Percentiles rank a stretch among this genome's conserved stretches.
These are phyloP conservation scores for Lipomyces starkeyi DNA, from an alignment of 805 yeast species.

Conservation along the genomic window DNA sequence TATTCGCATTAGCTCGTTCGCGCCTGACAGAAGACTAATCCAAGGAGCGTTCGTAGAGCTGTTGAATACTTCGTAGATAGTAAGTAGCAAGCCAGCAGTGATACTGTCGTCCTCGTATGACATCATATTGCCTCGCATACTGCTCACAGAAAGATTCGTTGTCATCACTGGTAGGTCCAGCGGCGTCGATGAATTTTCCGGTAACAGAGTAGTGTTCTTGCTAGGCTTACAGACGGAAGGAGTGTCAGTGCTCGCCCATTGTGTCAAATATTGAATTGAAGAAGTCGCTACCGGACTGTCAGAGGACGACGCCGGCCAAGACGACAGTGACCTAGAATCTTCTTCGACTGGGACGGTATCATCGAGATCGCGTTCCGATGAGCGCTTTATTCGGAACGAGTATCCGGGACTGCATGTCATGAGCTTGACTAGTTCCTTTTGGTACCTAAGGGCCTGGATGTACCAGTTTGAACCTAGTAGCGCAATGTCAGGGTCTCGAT, in stretches of 20 bases:
- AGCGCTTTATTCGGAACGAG: not conserved
- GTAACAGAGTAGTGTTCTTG: not conserved
- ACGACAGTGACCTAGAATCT: not conserved
- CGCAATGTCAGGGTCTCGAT: constrained; percentile 10
- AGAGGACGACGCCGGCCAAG: not conserved
- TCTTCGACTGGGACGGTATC: not conserved
- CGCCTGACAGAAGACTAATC: constrained; percentile 4
- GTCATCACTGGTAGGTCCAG: not conserved
- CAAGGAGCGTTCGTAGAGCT: constrained; percentile 12
- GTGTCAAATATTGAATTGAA: not conserved
- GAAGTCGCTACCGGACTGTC: not conserved
- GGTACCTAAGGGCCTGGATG: constrained; percentile 15
- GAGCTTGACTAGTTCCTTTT: constrained; percentile 10
- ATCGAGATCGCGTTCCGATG: not conserved
- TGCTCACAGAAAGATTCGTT: constrained; percentile 1
- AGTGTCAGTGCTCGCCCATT: constrained; percentile 1
- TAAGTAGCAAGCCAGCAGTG: constrained; percentile 23
- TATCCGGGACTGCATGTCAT: not conserved
- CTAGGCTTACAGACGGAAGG: constrained; percentile 1
- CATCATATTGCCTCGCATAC: constrained; percentile 25
- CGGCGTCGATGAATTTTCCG: constrained; percentile 12
- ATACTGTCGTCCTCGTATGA: constrained; percentile 26
- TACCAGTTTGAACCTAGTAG: constrained; percentile 16
- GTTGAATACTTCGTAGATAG: constrained; percentile 23
- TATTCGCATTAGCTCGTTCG: constrained; percentile 5